Evolutionary conservation across 805 yeast genomes (phyloP), one percentile per base, ranked within the genome.

Genomic region (Diddensiella santjacobensis): DNA sequence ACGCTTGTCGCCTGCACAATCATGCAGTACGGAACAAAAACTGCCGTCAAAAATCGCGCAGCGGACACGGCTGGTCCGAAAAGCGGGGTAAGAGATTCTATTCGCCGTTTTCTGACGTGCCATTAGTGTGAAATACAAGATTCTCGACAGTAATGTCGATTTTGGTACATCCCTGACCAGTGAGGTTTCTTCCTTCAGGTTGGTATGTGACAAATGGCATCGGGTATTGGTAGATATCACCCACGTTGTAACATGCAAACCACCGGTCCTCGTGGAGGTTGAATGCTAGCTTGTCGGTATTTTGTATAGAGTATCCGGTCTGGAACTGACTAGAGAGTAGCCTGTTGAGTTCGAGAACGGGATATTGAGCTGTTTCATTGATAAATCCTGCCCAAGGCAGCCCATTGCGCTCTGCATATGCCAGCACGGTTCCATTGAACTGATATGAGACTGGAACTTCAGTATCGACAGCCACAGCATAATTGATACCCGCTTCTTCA

Each of bases 401-500:
- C 5, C 19, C 22, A 22, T 19, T 10, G 20, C 17, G 29, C n/a
- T 19, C 36, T n/a, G 18, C 18, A 22, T n/a, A 29, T 15, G 31
- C 44, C 44, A 30, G 18, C 4, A 30, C 42, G 22, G 45, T 20
- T 4, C 15, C 45, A 15, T 26, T 42, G n/a, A 31, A 30, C 15
- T 15, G 5, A 13, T 17, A 36, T 13, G 10, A 20, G 18, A 22
- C 26, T n/a, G 17, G 17, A 19, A 5, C n/a, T 6, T 17, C 26
- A n/a, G 24, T 15, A 6, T 17, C 3, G 6, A n/a, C 44, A 15
- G 42, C 48, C 18, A 44, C 36, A 10, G 35, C 42, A 17, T 38
- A 44, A 19, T 23, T 26, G 37, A 37, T 37, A 36, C 42, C 42
- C 4, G 42, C 42, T 13, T 37, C 48, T 24, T 44, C 48, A 13